Conservation (phyloP, 192 early-diverging fungal species). For the Linnemannia hyalina region DNA sequence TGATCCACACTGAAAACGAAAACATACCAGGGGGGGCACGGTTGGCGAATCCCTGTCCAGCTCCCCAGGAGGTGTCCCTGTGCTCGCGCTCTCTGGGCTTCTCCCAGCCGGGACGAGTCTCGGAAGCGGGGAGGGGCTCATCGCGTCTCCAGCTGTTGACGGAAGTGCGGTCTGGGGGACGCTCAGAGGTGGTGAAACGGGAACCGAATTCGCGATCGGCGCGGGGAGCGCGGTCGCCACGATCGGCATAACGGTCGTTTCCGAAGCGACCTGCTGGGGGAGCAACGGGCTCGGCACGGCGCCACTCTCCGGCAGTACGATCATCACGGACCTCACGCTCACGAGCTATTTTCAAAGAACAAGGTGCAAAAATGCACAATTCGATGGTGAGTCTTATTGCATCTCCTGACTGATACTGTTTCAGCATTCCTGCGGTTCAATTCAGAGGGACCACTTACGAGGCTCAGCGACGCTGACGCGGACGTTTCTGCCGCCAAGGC, state of each 20-base stretch:
- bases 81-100: slow-evolving; percentile 54
- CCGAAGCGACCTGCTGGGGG: slow-evolving; percentile 58
- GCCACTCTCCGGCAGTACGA: slow-evolving; percentile 72
- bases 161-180: slow-evolving; percentile 53
- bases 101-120: slow-evolving; percentile 56
- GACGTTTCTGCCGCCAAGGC: slow-evolving; percentile 76
- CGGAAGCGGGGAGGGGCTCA: slow-evolving; percentile 34
- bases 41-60: slow-evolving; percentile 41
- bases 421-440: neutral
- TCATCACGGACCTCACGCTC: slow-evolving; percentile 69
- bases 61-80: slow-evolving; percentile 61
- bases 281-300: slow-evolving; percentile 60
- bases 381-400: neutral
- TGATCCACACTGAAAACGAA: too few species aligned
- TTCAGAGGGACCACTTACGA: slow-evolving; percentile 66
- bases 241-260: slow-evolving; percentile 58
- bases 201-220: slow-evolving; percentile 56
- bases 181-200: slow-evolving; percentile 48
- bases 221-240: slow-evolving; percentile 43
- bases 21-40: slow-evolving; percentile 40
- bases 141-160: slow-evolving; percentile 56
- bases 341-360: slow-evolving; percentile 43
- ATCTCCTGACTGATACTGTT: neutral
- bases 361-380: neutral
- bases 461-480: slow-evolving; percentile 92